Conservation (phyloP, 2,329 filamentous ascomycete species). For the Graphiopsis chlorocephala region DNA sequence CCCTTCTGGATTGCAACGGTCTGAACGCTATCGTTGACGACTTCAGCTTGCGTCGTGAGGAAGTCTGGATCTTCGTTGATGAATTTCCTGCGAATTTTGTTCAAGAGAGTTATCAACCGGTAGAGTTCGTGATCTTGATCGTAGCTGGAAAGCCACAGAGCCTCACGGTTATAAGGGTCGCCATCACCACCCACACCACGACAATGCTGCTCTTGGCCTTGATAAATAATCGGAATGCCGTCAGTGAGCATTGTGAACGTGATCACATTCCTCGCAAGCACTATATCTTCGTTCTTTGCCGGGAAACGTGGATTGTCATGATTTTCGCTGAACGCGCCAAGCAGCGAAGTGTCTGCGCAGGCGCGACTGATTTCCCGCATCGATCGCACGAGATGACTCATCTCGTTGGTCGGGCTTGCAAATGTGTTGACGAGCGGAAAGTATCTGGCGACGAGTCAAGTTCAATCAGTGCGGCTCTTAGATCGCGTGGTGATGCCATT, state of each 20-base stretch:
- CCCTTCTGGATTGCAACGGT: slow-evolving; percentile 51
- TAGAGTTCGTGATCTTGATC: slow-evolving; percentile 39
- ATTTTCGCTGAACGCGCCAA: slow-evolving; percentile 41
- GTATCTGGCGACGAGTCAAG: too few species aligned
- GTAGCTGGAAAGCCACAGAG: slow-evolving; percentile 43
- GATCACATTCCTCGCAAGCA: slow-evolving; percentile 60
- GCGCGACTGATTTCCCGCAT: slow-evolving; percentile 32
- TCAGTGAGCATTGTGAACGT: slow-evolving; percentile 59
- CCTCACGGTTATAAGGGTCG: slow-evolving; percentile 42
- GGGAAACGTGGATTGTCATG: slow-evolving; percentile 42
- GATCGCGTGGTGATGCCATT: too few species aligned
- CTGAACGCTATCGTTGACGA: slow-evolving; percentile 40
- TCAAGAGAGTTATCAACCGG: slow-evolving; percentile 41
- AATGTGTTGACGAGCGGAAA: slow-evolving; percentile 40
- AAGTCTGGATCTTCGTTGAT: slow-evolving; percentile 41
- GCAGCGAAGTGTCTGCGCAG: slow-evolving; percentile 39
- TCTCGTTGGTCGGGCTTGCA: slow-evolving; percentile 33
- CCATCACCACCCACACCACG: slow-evolving; percentile 32
- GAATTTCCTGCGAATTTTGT: slow-evolving; percentile 51
- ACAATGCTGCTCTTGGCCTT: slow-evolving; percentile 64
- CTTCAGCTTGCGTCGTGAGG: slow-evolving; percentile 39
- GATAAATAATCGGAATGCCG: slow-evolving; percentile 64
- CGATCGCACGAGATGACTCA: slow-evolving; percentile 37
- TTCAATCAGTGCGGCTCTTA: too few species aligned
- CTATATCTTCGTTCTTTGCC: slow-evolving; percentile 50